Evolutionary conservation across 495 filamentous ascomycete species (phyloP).

Genomic region (Aspergillus ellipticus): DNA sequence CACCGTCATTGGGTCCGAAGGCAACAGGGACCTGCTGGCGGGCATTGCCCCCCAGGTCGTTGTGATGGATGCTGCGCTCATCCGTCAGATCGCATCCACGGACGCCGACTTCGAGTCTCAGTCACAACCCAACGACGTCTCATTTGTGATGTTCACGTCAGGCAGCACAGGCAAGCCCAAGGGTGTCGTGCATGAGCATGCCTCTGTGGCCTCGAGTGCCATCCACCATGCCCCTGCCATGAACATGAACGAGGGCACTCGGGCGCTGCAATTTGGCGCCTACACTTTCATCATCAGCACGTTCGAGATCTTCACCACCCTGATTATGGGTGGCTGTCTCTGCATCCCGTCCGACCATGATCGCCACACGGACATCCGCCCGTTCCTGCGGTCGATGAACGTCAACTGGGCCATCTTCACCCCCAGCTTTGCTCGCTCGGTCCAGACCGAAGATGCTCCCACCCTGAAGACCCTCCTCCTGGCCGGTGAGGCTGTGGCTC

Average conservation of each 20-base stretch:
- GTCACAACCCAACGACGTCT: conserved; percentile 9
- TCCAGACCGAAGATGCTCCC: conserved; percentile 31
- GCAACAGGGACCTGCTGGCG: conserved; percentile 10
- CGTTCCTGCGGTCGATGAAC: conserved; percentile 22
- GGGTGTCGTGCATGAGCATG: conserved; percentile 41
- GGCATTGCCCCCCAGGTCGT: conserved; percentile 8
- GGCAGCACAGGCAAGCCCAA: conserved; percentile 42
- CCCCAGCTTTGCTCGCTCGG: conserved; percentile 24
- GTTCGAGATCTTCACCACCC: conserved; percentile 56
- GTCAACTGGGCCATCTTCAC: conserved; percentile 27
- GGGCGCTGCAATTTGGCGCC: conserved; percentile 55
- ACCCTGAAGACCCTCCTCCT: conserved; percentile 15
- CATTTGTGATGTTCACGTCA: conserved; percentile 35
- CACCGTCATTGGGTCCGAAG: conserved; percentile 21
- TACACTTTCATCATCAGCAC: conserved; percentile 59
- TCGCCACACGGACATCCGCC: conserved; percentile 28
- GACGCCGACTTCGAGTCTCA: conserved; percentile 7
- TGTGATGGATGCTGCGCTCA: conserved; percentile 10
- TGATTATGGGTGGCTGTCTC: conserved; percentile 52
- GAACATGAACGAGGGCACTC: conserved; percentile 12
- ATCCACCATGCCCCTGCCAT: conserved; percentile 8
- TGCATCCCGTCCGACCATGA: conserved; percentile 53
- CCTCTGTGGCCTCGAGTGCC: conserved; percentile 23
- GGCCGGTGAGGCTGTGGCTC: conserved; percentile 17
- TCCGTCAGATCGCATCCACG: background rate